Evolutionary conservation across 2,329 filamentous ascomycete species (phyloP).

Genomic region (Colletotrichum kahawae): DNA sequence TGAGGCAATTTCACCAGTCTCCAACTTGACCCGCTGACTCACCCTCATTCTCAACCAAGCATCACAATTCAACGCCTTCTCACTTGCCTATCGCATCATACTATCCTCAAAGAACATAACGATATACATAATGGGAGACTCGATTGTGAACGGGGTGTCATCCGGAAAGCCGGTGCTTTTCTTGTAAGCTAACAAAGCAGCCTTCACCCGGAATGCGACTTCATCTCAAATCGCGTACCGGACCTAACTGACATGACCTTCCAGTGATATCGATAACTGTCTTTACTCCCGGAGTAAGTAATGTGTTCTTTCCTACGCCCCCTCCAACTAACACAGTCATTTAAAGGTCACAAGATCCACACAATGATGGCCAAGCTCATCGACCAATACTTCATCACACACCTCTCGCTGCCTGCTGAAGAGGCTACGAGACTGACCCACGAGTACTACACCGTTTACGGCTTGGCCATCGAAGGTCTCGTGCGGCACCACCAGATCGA

Average conservation of each 20-base stretch:
- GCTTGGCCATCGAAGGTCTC: conserved; percentile 92
- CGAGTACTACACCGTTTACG: conserved; percentile 95
- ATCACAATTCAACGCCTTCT: background rate
- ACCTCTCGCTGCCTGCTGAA: conserved; percentile 75
- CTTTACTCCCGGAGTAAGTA: conserved; percentile 81
- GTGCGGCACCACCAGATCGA: conserved; percentile 95
- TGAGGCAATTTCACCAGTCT: too few relatives aligned
- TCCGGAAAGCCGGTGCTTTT: background rate
- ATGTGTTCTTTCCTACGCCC: background rate
- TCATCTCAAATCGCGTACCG: background rate
- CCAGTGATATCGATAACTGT: conserved; percentile 98
- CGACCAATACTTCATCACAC: conserved; percentile 63
- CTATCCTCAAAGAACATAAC: background rate
- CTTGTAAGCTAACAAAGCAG: background rate
- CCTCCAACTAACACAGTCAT: background rate
- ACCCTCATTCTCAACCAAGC: background rate
- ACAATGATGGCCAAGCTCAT: conserved; percentile 89
- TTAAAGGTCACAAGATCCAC: conserved; percentile 75
- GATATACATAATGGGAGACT: background rate
- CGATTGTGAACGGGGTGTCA: accelerated
- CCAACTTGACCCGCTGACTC: background rate
- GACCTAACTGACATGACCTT: background rate
- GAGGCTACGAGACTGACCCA: conserved; percentile 85
- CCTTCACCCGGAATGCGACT: background rate
- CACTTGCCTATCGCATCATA: background rate